Conservation (phyloP, 2,329 filamentous ascomycete genomes). For the Colletotrichum salicis region DNA sequence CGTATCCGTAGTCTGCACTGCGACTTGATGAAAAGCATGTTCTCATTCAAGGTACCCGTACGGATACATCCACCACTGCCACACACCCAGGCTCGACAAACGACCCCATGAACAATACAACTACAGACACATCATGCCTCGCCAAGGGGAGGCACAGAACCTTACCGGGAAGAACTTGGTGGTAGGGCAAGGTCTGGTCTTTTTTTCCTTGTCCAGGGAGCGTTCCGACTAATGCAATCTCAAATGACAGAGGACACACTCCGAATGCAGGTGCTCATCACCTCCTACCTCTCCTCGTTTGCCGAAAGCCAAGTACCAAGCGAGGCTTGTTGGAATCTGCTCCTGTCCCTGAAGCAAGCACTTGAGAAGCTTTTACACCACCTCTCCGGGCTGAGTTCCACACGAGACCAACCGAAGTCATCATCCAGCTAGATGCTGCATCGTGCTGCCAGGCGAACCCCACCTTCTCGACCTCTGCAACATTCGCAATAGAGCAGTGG, state of each 20-base stretch:
- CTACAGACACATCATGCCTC: conserved; percentile 7
- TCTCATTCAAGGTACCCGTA: background rate
- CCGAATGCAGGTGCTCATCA: conserved; percentile 6
- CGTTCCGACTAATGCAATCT: conserved; percentile 34
- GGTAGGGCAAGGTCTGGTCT: background rate
- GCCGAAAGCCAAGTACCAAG: background rate
- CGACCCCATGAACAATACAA: background rate
- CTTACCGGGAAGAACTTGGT: background rate
- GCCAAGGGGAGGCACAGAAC: conserved; percentile 22
- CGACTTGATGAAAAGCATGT: background rate
- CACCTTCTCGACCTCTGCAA: conserved; percentile 9
- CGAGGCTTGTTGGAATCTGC: background rate
- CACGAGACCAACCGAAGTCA: background rate
- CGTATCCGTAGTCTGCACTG: background rate
- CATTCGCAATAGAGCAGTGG: conserved; percentile 9
- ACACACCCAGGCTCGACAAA: background rate
- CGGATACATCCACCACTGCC: background rate
- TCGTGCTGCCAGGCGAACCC: background rate
- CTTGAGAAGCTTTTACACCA: background rate
- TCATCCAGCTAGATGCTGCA: background rate
- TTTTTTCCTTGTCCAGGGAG: conserved; percentile 9
- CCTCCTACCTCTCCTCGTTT: background rate
- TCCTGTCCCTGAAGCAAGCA: background rate
- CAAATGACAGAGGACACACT: conserved; percentile 29
- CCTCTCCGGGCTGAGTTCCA: background rate